A percentile compares a stretch with the other conserved stretches of the same genome.
Conservation (phyloP, 306 rosid genomes). For the Dicorynia guianensis region DNA sequence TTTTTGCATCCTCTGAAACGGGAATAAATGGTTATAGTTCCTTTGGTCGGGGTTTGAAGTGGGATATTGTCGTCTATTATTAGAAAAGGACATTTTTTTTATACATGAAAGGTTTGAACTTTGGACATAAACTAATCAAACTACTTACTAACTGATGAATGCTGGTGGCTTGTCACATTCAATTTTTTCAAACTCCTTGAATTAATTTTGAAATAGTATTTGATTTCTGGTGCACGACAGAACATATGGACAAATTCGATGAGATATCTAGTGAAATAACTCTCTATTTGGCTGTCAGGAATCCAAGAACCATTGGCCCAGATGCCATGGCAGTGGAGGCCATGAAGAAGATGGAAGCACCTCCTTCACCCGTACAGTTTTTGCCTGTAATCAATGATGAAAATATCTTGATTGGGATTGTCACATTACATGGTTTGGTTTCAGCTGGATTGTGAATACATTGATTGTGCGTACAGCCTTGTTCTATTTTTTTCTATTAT, state of each 20-base stretch:
- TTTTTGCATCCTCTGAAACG: too few species aligned
- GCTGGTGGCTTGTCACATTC: too few species aligned
- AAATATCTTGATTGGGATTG: constrained; percentile 79
- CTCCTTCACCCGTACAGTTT: constrained; percentile 96
- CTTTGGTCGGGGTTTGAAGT: neutral
- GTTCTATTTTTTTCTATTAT: constrained; percentile 6
- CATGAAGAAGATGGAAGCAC: constrained; percentile 98
- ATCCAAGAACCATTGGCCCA: constrained; percentile 75
- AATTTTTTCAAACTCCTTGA: too few species aligned
- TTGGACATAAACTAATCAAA: too few species aligned
- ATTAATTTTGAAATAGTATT: too few species aligned
- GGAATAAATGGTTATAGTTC: neutral
- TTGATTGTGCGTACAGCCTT: constrained; percentile 8
- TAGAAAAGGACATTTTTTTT: too few species aligned
- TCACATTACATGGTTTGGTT: constrained; percentile 95
- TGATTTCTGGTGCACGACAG: neutral
- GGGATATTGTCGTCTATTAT: neutral
- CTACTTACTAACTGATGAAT: too few species aligned
- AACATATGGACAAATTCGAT: neutral
- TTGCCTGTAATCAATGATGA: constrained; percentile 80
- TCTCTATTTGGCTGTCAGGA: constrained; percentile 51
- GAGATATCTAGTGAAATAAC: constrained; percentile 16
- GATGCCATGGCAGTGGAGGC: constrained; percentile 96
- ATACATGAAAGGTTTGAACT: too few species aligned
- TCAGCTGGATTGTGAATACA: constrained; percentile 79